Evolutionary conservation across 2,329 filamentous ascomycete genomes (phyloP).

Genomic region (Gaeumannomyces tritici): DNA sequence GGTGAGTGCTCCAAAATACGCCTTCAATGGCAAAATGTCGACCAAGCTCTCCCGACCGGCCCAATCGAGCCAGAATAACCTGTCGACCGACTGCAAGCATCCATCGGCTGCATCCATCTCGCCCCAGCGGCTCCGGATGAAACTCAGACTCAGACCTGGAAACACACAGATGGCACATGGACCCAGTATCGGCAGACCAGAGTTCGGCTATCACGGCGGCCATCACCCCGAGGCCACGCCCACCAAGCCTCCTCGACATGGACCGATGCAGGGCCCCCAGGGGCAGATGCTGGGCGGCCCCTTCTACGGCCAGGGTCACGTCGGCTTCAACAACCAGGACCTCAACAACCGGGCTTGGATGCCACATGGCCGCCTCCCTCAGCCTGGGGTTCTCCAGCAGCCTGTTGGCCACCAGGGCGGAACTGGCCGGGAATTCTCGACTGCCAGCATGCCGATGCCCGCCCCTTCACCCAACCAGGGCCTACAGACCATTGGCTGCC

Average conservation of each 20-base stretch:
- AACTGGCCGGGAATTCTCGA: neutral
- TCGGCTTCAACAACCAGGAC: neutral
- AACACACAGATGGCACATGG: neutral
- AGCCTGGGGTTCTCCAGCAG: neutral
- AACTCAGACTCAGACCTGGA: neutral
- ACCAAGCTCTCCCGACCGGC: too few relatives aligned
- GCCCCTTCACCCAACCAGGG: neutral
- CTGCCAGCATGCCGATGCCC: neutral
- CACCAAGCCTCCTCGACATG: neutral
- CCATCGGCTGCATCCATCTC: neutral
- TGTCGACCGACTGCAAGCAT: neutral
- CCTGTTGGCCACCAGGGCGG: neutral
- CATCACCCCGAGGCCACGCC: neutral
- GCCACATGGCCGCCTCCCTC: neutral
- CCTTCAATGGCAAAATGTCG: neutral
- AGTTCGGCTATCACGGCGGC: neutral
- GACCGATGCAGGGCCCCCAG: neutral
- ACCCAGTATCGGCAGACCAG: neutral
- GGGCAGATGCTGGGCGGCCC: neutral
- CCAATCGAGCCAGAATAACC: neutral
- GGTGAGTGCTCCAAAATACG: neutral
- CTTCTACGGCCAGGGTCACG: neutral
- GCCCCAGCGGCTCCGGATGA: neutral
- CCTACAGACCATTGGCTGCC: neutral
- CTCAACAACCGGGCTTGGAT: too few relatives aligned